Evolutionary conservation across 2,329 filamentous ascomycete species (phyloP), one percentile per base, ranked within the genome.

Genomic region (Acrodontium crateriforme): DNA sequence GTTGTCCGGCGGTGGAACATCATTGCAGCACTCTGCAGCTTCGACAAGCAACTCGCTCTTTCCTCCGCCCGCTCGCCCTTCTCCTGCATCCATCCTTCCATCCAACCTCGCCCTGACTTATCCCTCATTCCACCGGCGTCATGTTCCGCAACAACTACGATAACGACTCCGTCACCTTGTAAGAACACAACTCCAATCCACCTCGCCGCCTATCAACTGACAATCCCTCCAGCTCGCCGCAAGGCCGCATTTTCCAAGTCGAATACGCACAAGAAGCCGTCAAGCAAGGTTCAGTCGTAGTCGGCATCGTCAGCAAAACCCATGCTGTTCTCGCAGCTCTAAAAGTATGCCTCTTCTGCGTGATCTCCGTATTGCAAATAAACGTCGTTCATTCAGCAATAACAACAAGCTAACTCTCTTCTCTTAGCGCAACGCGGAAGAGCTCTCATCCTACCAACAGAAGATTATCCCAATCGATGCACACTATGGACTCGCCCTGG

Each of bases 71-170:
- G 18, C n/a, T n/a, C n/a, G n/a, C n/a, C n/a, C n/a, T n/a, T n/a
- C n/a, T n/a, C n/a, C n/a, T n/a, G n/a, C n/a, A n/a, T n/a, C n/a
- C n/a, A n/a, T n/a, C n/a, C n/a, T n/a, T n/a, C n/a, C n/a, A n/a
- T n/a, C n/a, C n/a, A n/a, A 22, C 4, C 18, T 22, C 8, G 20
- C n/a, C 20, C 20, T 22, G n/a, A 4, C 20, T n/a, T n/a, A n/a
- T n/a, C n/a, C n/a, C n/a, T n/a, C 20, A 22, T 10, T 8, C 31
- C 32, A 31, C 39, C 35, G 39, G 42, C 69, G 75, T 52, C 52
- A 95, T 98, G 89, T 98, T 98, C 67, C 74, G 89, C 63, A 98
- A 98, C 71, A 95, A 95, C 64, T 98, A 98, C 71, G 89, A 98
- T 67, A 98, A 98, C 74, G 89, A 98, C 63, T 92, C 87, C 40